A percentile compares a stretch with the other conserved stretches of the same genome.
These are phyloP conservation scores for Coemansia biformis DNA, from an alignment of 192 early-diverging fungal genomes.

Conservation along the genomic window DNA sequence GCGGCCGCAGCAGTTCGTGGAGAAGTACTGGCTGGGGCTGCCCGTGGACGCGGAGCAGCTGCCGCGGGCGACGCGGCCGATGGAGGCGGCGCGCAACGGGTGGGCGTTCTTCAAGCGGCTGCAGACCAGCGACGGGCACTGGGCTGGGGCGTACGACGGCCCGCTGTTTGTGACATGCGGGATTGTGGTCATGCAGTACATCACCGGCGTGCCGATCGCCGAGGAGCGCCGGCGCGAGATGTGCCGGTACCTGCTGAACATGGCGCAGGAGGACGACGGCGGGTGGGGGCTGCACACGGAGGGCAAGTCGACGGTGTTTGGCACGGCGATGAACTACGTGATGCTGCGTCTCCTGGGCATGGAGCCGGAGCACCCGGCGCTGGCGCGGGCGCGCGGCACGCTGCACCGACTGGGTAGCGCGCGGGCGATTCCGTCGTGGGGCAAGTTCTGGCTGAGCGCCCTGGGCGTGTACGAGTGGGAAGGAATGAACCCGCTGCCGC, in stretches of 20 bases:
- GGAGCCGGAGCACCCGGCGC: slow-evolving; percentile 77
- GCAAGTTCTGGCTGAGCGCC: slow-evolving; percentile 94
- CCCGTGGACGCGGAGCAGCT: slow-evolving; percentile 52
- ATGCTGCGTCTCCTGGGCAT: slow-evolving; percentile 83
- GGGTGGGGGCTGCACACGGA: slow-evolving; percentile 99
- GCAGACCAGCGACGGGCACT: slow-evolving; percentile 92
- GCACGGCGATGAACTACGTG: slow-evolving; percentile 93
- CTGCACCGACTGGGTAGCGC: slow-evolving; percentile 87
- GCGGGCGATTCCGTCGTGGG: slow-evolving; percentile 84
- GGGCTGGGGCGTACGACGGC: slow-evolving; percentile 93
- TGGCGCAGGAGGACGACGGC: slow-evolving; percentile 85
- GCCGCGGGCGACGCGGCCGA: slow-evolving; percentile 59
- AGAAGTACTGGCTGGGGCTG: slow-evolving; percentile 88
- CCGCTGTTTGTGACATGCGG: slow-evolving; percentile 97
- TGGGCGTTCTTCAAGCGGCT: slow-evolving; percentile 80
- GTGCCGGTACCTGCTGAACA: slow-evolving; percentile 78
- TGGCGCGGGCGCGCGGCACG: slow-evolving; percentile 71
- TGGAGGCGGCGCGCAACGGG: slow-evolving; percentile 85
- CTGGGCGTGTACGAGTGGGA: slow-evolving; percentile 93
- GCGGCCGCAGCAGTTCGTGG: slow-evolving; percentile 71
- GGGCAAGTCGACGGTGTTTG: slow-evolving; percentile 87
- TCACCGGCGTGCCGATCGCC: slow-evolving; percentile 65
- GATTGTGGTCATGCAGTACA: slow-evolving; percentile 81
- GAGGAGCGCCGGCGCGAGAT: slow-evolving; percentile 69
- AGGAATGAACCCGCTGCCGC: slow-evolving; percentile 92